Evolutionary conservation across 1,139 yeast genomes (phyloP).

Genomic region (Entelexis paramagnoliae): DNA sequence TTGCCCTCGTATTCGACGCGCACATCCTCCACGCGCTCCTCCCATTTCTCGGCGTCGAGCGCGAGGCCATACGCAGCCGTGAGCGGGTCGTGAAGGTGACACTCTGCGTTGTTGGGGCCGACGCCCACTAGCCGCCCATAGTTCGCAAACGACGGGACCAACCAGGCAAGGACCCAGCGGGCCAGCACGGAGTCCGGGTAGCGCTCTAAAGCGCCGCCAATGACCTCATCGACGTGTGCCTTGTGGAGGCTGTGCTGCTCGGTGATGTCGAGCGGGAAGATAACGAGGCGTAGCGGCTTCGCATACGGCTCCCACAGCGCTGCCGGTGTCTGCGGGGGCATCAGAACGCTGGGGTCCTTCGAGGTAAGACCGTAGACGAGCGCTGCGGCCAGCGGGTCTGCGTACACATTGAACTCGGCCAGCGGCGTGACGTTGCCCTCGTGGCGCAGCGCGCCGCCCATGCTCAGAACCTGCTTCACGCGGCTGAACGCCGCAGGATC

Average conservation of each 20-base stretch:
- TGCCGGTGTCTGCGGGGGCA: constrained; percentile 27
- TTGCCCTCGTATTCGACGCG: constrained; percentile 36
- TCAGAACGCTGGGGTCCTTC: constrained; percentile 26
- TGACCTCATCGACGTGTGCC: constrained; percentile 23
- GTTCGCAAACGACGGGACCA: constrained; percentile 30
- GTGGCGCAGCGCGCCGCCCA: constrained; percentile 35
- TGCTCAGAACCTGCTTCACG: constrained; percentile 32
- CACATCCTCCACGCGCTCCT: constrained; percentile 29
- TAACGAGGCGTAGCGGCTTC: constrained; percentile 28
- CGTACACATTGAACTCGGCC: constrained; percentile 37
- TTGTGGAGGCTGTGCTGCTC: constrained; percentile 28
- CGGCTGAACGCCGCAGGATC: constrained; percentile 34
- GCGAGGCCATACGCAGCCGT: constrained; percentile 33
- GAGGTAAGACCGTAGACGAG: constrained; percentile 33
- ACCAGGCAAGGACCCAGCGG: constrained; percentile 33
- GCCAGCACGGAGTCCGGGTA: constrained; percentile 29
- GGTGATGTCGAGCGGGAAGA: constrained; percentile 37
- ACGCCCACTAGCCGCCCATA: constrained; percentile 25
- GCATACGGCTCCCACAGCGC: constrained; percentile 18
- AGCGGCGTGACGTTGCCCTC: constrained; percentile 37
- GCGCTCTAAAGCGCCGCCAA: constrained; percentile 12
- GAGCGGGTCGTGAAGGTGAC: constrained; percentile 36
- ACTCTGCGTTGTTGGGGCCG: constrained; percentile 23
- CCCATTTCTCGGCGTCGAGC: constrained; percentile 27
- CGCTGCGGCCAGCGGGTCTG: constrained; percentile 37